These are phyloP conservation scores for Fusarium zealandicum DNA, from an alignment of 2,329 filamentous ascomycete genomes.

Conservation along the genomic window DNA sequence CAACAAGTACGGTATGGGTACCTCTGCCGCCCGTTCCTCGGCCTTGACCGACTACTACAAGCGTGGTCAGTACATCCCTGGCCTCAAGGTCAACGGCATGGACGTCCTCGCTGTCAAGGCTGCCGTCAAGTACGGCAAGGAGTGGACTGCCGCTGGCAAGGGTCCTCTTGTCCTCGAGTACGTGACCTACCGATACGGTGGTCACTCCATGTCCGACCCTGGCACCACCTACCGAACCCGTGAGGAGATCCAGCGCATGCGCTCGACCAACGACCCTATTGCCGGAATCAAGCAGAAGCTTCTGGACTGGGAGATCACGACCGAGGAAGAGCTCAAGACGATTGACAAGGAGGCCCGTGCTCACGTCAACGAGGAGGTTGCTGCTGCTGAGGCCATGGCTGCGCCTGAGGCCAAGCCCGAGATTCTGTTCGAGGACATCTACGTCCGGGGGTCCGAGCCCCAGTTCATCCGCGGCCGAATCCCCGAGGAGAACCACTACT, in stretches of 20 bases:
- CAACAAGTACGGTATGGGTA: constrained; percentile 99
- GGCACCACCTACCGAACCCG: constrained; percentile 99
- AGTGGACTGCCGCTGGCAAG: constrained; percentile 82
- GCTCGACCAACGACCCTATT: constrained; percentile 97
- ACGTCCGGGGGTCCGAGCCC: constrained; percentile 38
- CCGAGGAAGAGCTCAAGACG: constrained; percentile 93
- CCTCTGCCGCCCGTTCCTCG: constrained; percentile 89
- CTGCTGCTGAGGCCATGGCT: constrained; percentile 86
- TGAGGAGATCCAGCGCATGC: constrained; percentile 99
- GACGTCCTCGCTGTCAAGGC: constrained; percentile 98
- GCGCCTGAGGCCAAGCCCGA: constrained; percentile 78
- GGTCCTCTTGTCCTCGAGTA: constrained; percentile 97
- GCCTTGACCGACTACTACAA: constrained; percentile 99
- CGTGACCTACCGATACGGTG: constrained; percentile 98
- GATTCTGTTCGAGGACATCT: constrained; percentile 78
- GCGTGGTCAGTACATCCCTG: constrained; percentile 99
- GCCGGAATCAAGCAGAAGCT: constrained; percentile 98
- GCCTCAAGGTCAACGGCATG: constrained; percentile 99
- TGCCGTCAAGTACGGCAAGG: constrained; percentile 91
- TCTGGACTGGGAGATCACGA: constrained; percentile 89
- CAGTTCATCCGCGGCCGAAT: constrained; percentile 41
- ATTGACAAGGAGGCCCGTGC: constrained; percentile 93
- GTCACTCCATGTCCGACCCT: constrained; percentile 99
- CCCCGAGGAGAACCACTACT: constrained; percentile 36
- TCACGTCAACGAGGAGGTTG: constrained; percentile 89